These are phyloP conservation scores for Kwoniella bestiolae DNA, from an alignment of 768 basidiomycete species.

Conservation along the genomic window DNA sequence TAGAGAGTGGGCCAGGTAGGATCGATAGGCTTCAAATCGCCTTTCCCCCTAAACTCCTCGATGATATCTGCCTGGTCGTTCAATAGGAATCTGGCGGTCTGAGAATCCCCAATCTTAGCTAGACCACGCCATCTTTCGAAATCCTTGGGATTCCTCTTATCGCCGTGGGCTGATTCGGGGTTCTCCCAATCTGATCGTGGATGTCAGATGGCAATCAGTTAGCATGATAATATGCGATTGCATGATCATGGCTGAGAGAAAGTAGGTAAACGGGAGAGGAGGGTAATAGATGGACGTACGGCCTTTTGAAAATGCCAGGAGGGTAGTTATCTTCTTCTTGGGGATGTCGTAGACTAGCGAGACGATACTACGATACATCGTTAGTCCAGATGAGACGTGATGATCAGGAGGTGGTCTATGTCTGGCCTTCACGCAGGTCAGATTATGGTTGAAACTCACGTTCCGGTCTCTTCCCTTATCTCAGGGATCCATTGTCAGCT, in stretches of 20 bases:
- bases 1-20: constrained; percentile 1
- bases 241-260: too few species aligned
- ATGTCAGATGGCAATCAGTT: too few species aligned
- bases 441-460: not conserved
- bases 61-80: constrained; percentile 16
- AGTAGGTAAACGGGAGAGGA: too few species aligned
- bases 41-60: constrained; percentile 15
- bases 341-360: constrained; percentile 4
- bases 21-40: constrained; percentile 12
- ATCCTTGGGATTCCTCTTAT: constrained; percentile 13
- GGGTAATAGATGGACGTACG: too few species aligned
- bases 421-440: too few species aligned
- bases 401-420: too few species aligned
- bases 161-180: constrained; percentile 17
- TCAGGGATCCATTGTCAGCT: too few species aligned
- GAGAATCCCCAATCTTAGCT: constrained; percentile 8
- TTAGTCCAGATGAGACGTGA: not conserved
- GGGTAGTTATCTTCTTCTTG: constrained; percentile 10
- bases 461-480: constrained; percentile 17
- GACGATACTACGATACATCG: not conserved
- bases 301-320: constrained; percentile 15
- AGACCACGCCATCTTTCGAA: constrained; percentile 14
- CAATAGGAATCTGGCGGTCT: constrained; percentile 16
- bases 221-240: too few species aligned
- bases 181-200: constrained; percentile 22